phyloP scores from a whole-genome alignment of 139 green algal species.

The Raphidocelis subcapitata region DNA sequence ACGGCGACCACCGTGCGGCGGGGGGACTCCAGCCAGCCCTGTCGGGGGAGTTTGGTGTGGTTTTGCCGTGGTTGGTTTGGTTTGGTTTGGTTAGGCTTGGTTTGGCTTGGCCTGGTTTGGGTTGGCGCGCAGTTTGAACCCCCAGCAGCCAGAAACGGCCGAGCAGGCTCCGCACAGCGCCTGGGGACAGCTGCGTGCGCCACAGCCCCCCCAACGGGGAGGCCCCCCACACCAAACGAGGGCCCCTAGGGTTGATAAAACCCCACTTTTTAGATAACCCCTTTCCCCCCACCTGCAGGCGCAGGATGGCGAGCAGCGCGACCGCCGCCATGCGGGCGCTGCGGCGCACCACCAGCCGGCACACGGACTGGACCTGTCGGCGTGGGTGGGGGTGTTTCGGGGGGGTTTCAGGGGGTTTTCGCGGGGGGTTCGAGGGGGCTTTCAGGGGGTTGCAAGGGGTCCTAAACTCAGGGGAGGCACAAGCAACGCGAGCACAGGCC shows the following conservation, averaged over 20 bases:
- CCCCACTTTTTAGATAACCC: too few relatives aligned
- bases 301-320: slow-evolving; percentile 57
- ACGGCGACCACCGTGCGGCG: slow-evolving; percentile 38
- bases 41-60: neutral
- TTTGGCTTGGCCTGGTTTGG: too few relatives aligned
- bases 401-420: neutral
- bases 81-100: too few relatives aligned
- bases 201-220: too few relatives aligned
- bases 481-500: neutral
- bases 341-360: slow-evolving; percentile 59
- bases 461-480: neutral
- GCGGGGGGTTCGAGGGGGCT: neutral
- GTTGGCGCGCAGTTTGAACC: too few relatives aligned
- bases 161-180: too few relatives aligned
- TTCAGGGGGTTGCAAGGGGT: neutral
- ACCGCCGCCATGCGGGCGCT: slow-evolving; percentile 59
- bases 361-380: slow-evolving; percentile 69
- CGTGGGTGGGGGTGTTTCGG: neutral
- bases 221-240: too few relatives aligned
- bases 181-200: too few relatives aligned
- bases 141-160: too few relatives aligned
- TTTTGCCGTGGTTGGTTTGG: too few relatives aligned
- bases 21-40: slow-evolving; percentile 19
- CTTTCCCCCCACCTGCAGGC: neutral
- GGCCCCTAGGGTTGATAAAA: too few relatives aligned